Evolutionary conservation across 2,329 filamentous ascomycete genomes (phyloP).

Genomic region (Alternaria gaisen): DNA sequence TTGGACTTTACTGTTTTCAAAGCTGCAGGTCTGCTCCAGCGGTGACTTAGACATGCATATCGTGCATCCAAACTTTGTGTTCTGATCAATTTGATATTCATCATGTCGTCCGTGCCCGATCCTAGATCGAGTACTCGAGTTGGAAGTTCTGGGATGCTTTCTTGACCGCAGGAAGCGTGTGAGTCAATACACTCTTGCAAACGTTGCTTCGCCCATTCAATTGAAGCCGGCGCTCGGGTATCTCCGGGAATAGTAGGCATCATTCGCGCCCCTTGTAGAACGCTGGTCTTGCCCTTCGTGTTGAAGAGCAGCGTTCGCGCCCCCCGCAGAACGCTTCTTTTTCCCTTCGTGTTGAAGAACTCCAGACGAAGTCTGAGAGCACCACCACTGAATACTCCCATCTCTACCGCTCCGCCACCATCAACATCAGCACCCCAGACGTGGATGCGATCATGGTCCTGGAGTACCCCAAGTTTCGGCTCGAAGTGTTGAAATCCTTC

Average conservation of each 20-base stretch:
- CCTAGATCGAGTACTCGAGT: neutral
- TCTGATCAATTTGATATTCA: neutral
- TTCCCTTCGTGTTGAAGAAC: neutral
- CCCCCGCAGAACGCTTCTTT: too few species aligned
- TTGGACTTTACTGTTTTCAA: accelerated
- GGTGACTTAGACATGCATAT: neutral
- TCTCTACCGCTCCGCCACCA: neutral
- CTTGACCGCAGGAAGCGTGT: too few species aligned
- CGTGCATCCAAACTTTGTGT: neutral
- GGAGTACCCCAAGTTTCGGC: neutral
- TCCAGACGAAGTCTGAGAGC: neutral
- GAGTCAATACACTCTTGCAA: too few species aligned
- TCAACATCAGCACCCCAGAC: too few species aligned
- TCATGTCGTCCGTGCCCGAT: neutral
- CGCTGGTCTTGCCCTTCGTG: neutral
- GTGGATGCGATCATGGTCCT: neutral
- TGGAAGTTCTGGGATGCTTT: neutral
- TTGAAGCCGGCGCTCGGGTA: too few species aligned
- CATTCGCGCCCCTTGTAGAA: too few species aligned
- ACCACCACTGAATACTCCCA: neutral
- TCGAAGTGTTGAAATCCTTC: neutral
- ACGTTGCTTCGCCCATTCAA: too few species aligned
- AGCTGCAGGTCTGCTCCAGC: neutral
- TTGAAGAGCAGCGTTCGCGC: neutral
- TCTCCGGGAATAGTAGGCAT: too few species aligned